Base-by-base conservation (phyloP, 768 basidiomycete species). In the Fomitopsis serialis region DNA sequence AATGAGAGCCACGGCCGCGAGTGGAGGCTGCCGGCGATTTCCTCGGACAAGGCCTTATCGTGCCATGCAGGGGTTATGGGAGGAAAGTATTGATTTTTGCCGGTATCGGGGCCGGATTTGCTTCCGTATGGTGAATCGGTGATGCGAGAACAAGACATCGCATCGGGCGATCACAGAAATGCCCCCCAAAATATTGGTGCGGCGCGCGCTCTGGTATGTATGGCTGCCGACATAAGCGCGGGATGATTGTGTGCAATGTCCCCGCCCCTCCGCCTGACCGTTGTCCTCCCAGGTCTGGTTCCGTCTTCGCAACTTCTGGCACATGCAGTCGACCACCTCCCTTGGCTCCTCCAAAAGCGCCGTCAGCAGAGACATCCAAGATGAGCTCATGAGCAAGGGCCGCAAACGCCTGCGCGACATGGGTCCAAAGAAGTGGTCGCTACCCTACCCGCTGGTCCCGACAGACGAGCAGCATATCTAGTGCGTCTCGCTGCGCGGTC, bases 361-460 rank as follows among this genome's bases (percentile, higher is more conserved):
- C 7, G 48, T 57, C 27, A 63, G 50, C 59, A 76, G 70, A 66
- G 76, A 80, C 56, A 75, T 80, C 42, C 72, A 80, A 62, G 71
- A 71, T 43, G 62, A 69, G 46, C 70, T 79, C 17, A 63, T 78
- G 34, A 50, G 45, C 50, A 68, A 72, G 47, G 66, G 71, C 53
- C 67, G 70, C 23, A 65, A 65, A 46, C 69, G 69, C 43, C 69
- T 45, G 6, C n/a, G 23, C 44, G 27, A 45, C 44, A 45, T 24
- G 5, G 10, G 44, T 19, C 13, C 8, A 22, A 29, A 29, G 74
- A 52, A 75, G 82, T n/a, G 69, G 68, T 25, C 61, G 67, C 12
- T 79, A n/a, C 75, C 80, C 8, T 84, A 83, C 46, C 85, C 85
- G 1, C 70, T 83, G 50, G 63, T 71, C 8, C 78, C 78, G 58